Evolutionary conservation across 2,329 filamentous ascomycete species (phyloP).

Genomic region (Arthrobotrys megalospora): DNA sequence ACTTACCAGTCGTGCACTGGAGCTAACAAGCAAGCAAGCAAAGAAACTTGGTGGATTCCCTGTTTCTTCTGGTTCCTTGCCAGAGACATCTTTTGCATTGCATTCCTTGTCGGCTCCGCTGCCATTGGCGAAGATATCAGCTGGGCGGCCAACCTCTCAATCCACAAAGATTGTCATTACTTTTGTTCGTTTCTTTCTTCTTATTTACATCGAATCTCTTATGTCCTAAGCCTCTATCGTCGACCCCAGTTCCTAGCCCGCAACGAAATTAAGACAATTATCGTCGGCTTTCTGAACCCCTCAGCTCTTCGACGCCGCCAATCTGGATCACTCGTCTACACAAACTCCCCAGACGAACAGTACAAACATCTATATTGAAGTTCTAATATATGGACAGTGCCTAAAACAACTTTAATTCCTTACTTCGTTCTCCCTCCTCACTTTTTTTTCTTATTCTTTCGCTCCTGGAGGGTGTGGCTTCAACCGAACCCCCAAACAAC

Average conservation of each 20-base stretch:
- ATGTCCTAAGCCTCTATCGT: conserved; percentile 17
- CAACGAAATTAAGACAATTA: conserved; percentile 54
- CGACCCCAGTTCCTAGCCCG: conserved; percentile 44
- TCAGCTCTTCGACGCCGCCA: conserved; percentile 52
- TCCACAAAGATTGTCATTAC: conserved; percentile 23
- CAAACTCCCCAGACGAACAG: conserved; percentile 26
- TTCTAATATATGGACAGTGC: conserved; percentile 37
- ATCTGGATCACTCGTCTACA: conserved; percentile 40
- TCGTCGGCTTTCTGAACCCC: conserved; percentile 35
- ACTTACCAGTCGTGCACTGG: conserved; percentile 23
- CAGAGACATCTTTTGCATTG: conserved; percentile 42
- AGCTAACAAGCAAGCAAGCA: conserved; percentile 41
- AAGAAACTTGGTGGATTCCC: conserved; percentile 28
- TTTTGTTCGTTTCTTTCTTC: conserved; percentile 19
- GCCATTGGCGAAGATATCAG: conserved; percentile 41
- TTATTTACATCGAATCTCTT: conserved; percentile 19
- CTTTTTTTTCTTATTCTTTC: conserved; percentile 22
- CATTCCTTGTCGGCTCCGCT: conserved; percentile 51
- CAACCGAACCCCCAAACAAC: conserved; percentile 36
- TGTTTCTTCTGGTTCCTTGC: conserved; percentile 26
- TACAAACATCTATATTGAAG: conserved; percentile 44
- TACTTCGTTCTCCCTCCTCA: conserved; percentile 16
- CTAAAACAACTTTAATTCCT: conserved; percentile 60
- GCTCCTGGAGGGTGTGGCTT: conserved; percentile 57
- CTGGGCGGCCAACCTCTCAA: conserved; percentile 45